Percentiles rank a stretch among this genome's conserved stretches.
Conservation (phyloP, 2,329 filamentous ascomycete species). For the Alternaria brassicae region DNA sequence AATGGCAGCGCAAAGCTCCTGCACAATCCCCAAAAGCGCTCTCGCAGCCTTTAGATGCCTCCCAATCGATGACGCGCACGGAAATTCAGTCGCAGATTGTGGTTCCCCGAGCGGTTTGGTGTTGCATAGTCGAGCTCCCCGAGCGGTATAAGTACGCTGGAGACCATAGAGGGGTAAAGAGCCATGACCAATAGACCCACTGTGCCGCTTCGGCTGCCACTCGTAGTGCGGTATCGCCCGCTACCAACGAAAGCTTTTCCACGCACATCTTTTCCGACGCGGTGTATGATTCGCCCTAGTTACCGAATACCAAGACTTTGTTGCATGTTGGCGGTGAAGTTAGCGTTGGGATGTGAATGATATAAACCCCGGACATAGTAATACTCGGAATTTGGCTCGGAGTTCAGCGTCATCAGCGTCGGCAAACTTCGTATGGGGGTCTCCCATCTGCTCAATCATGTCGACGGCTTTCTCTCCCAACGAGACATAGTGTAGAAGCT, state of each 20-base stretch:
- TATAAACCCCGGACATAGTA: conserved; percentile 21
- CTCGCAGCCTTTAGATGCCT: neutral
- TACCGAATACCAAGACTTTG: conserved; percentile 16
- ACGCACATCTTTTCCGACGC: conserved; percentile 1
- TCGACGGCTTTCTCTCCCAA: conserved; percentile 19
- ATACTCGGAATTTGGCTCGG: conserved; percentile 12
- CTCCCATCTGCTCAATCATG: conserved; percentile 25
- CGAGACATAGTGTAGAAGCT: conserved; percentile 17
- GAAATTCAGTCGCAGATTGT: conserved; percentile 9
- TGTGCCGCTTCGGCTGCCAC: conserved; percentile 19
- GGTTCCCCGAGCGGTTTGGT: conserved; percentile 10
- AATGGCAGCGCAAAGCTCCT: conserved; percentile 3
- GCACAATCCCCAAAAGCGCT: conserved; percentile 7
- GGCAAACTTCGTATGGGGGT: conserved; percentile 20
- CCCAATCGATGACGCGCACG: conserved; percentile 11
- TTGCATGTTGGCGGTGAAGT: conserved; percentile 16
- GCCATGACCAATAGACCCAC: conserved; percentile 15
- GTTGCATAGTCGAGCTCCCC: neutral
- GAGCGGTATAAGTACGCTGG: conserved; percentile 11
- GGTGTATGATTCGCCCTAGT: conserved; percentile 21
- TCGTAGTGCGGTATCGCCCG: conserved; percentile 31
- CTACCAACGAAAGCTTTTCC: conserved; percentile 21
- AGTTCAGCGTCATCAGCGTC: conserved; percentile 24
- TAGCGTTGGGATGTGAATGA: neutral
- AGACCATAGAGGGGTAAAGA: conserved; percentile 5